These are phyloP conservation scores for Entomortierella chlamydospora DNA, from an alignment of 192 early-diverging fungal genomes.

Conservation along the genomic window DNA sequence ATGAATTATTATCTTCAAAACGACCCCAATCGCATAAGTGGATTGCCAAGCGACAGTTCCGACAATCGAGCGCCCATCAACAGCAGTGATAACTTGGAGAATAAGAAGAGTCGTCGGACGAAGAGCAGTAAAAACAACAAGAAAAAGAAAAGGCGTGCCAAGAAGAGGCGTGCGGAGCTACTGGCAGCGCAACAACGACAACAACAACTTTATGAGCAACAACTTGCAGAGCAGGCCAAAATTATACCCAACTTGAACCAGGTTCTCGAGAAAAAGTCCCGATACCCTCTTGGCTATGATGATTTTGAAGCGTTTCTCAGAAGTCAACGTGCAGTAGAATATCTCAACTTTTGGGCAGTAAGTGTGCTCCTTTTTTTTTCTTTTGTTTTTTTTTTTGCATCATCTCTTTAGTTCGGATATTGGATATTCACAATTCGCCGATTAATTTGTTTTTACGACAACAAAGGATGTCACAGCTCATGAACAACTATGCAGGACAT, in stretches of 20 bases:
- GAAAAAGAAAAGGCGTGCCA: conserved; percentile 19
- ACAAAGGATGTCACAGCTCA: conserved; percentile 48
- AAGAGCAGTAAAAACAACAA: conserved; percentile 24
- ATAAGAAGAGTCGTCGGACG: not conserved
- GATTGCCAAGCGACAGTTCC: not conserved
- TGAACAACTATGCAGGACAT: conserved; percentile 47
- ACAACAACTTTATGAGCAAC: conserved; percentile 31
- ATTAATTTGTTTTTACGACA: not conserved
- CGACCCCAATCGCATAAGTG: conserved; percentile 27
- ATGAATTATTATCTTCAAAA: conserved; percentile 30
- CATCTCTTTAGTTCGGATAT: not conserved
- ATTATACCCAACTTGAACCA: conserved; percentile 3
- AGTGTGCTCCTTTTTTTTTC: not conserved
- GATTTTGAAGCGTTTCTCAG: conserved; percentile 50
- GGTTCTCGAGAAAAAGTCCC: conserved; percentile 40
- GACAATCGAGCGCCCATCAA: not conserved
- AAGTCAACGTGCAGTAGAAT: conserved; percentile 37
- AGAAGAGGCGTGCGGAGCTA: conserved; percentile 16
- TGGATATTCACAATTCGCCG: not conserved
- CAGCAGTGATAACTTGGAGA: conserved; percentile 3
- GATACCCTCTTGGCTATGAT: conserved; percentile 47
- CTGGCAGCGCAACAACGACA: conserved; percentile 20
- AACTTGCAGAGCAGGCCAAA: conserved; percentile 17
- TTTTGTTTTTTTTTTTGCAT: not conserved
- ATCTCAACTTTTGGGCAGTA: conserved; percentile 55